phyloP scores from a whole-genome alignment of 768 basidiomycete species.

The Boletales sp. region DNA sequence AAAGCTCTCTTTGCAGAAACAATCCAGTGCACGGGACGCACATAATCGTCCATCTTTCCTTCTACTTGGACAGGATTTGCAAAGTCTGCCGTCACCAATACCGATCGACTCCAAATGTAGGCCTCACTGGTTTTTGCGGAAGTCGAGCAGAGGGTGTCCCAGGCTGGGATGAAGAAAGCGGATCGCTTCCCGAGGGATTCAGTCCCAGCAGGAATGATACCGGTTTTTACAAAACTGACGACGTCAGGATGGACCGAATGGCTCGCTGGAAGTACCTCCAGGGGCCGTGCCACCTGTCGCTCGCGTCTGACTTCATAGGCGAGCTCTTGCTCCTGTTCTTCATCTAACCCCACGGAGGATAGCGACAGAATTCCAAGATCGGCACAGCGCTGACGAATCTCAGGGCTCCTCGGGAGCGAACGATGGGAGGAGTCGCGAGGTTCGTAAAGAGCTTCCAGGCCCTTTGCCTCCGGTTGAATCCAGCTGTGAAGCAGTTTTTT shows the following conservation, averaged over 20 bases:
- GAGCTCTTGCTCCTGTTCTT: not conserved
- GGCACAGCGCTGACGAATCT: not conserved
- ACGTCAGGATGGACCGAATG: not conserved
- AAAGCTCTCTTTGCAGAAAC: conserved; percentile 32
- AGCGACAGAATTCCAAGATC: not conserved
- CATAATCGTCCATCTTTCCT: conserved; percentile 28
- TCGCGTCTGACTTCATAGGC: not conserved
- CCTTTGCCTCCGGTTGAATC: conserved; percentile 39
- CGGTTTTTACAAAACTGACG: conserved; percentile 18
- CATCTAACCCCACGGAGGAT: not conserved
- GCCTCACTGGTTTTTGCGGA: conserved; percentile 12
- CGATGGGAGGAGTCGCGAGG: conserved; percentile 5
- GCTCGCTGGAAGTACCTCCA: conserved; percentile 20
- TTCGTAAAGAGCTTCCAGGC: conserved; percentile 34
- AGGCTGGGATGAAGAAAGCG: conserved; percentile 19
- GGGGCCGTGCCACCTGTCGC: conserved; percentile 21
- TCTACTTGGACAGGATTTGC: not conserved
- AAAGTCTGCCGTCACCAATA: conserved; percentile 19
- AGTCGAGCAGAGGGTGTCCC: conserved; percentile 8
- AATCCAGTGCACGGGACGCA: conserved; percentile 44
- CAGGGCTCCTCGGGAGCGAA: conserved; percentile 11
- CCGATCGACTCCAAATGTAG: conserved; percentile 13
- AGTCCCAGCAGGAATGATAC: conserved; percentile 15
- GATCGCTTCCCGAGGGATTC: not conserved
- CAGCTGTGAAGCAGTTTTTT: conserved; percentile 23